These are phyloP conservation scores for Pseudozyma pruni DNA, from an alignment of 1,284 basidiomycete species.

Conservation along the genomic window DNA sequence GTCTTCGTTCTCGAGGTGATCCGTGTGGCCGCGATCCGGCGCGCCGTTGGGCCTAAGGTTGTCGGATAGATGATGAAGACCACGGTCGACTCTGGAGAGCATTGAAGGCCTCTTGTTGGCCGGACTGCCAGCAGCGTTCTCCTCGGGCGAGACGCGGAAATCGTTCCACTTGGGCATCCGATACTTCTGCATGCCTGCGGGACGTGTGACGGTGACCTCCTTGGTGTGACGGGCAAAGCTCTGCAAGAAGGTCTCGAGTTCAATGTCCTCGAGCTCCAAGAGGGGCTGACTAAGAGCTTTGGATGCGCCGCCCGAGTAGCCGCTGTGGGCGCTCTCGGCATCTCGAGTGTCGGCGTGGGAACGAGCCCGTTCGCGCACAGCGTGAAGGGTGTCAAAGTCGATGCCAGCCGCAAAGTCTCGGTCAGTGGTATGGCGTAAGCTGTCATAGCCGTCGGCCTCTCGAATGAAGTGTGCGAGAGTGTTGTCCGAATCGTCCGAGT, in stretches of 20 bases:
- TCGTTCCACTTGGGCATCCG: constrained; percentile 66
- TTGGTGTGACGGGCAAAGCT: constrained; percentile 65
- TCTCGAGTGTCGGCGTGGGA: constrained; percentile 22
- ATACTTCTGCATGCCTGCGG: constrained; percentile 32
- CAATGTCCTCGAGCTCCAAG: constrained; percentile 64
- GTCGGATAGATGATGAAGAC: constrained; percentile 53
- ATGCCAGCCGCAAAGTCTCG: constrained; percentile 29
- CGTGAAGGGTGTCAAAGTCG: constrained; percentile 31
- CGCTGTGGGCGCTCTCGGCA: constrained; percentile 20
- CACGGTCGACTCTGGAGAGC: constrained; percentile 62
- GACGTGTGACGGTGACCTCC: constrained; percentile 58
- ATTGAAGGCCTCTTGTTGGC: constrained; percentile 41
- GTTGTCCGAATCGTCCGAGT: constrained; percentile 47
- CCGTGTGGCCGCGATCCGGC: constrained; percentile 4
- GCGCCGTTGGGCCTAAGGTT: neutral
- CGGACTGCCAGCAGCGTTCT: constrained; percentile 6
- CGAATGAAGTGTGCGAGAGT: constrained; percentile 37
- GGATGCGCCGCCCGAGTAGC: constrained; percentile 54
- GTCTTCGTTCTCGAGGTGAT: constrained; percentile 8
- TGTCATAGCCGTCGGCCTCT: constrained; percentile 42
- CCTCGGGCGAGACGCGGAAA: constrained; percentile 60
- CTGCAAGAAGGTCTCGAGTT: constrained; percentile 63
- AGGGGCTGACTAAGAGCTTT: constrained; percentile 55
- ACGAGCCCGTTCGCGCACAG: constrained; percentile 19
- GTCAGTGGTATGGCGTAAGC: constrained; percentile 20